phyloP scores from a whole-genome alignment of 2,329 filamentous ascomycete genomes.

The Fusarium sp. region DNA sequence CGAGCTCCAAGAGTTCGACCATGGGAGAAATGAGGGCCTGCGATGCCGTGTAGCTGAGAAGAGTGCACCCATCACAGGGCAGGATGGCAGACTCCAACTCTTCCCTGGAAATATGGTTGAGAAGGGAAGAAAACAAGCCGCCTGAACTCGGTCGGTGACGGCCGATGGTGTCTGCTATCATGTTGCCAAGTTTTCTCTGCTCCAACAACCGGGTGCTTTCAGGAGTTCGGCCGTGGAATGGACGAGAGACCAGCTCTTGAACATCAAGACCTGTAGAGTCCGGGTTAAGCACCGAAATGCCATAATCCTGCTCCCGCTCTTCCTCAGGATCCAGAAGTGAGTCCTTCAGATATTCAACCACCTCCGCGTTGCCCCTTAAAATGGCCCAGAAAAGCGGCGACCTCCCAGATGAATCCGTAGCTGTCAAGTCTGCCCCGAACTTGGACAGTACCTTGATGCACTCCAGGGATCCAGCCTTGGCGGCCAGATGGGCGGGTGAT shows the following conservation, averaged over 20 bases:
- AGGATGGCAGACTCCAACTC: slow-evolving; percentile 31
- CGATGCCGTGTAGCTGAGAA: slow-evolving; percentile 37
- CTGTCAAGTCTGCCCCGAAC: slow-evolving; percentile 23
- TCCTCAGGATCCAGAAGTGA: slow-evolving; percentile 11
- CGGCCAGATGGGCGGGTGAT: slow-evolving; percentile 38
- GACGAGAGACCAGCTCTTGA: neutral
- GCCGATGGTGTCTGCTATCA: slow-evolving; percentile 31
- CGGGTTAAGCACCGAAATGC: slow-evolving; percentile 1
- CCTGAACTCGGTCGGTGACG: slow-evolving; percentile 9
- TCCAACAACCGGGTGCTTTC: neutral
- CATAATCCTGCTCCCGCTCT: slow-evolving; percentile 5
- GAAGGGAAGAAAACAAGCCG: slow-evolving; percentile 19
- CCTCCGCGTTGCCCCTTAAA: slow-evolving; percentile 9
- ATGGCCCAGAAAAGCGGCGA: slow-evolving; percentile 37
- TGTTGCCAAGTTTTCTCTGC: slow-evolving; percentile 15
- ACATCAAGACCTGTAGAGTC: neutral
- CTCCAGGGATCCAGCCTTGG: slow-evolving; percentile 24
- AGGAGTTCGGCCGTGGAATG: neutral
- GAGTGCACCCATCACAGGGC: slow-evolving; percentile 40
- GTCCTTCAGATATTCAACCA: slow-evolving; percentile 32
- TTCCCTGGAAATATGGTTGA: slow-evolving; percentile 26
- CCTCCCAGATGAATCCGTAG: slow-evolving; percentile 26
- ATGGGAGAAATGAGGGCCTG: slow-evolving; percentile 7
- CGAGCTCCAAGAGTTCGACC: slow-evolving; percentile 36
- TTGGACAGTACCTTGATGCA: slow-evolving; percentile 32